Percentiles rank a stretch among this genome's conserved stretches.
phyloP scores from a whole-genome alignment of 805 yeast genomes.

The Kodamaea laetipori region DNA sequence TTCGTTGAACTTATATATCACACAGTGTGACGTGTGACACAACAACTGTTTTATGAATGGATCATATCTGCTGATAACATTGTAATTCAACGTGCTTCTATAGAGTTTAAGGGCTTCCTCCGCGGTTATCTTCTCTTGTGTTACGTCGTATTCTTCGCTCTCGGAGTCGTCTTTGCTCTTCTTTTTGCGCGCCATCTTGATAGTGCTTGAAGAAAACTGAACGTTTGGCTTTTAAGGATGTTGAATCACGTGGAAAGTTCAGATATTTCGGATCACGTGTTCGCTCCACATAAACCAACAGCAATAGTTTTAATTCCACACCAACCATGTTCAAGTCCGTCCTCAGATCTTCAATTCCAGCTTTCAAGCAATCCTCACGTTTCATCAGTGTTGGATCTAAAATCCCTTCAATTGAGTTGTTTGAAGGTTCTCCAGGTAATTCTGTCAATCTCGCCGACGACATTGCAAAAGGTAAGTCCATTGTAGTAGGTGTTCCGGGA shows the following conservation, averaged over 20 bases:
- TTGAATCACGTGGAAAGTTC: neutral
- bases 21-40: slow-evolving; percentile 71
- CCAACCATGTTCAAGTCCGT: slow-evolving; percentile 11
- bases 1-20: slow-evolving; percentile 63
- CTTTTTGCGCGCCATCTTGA: slow-evolving; percentile 13
- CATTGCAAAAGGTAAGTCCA: slow-evolving; percentile 34
- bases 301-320: no score
- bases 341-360: slow-evolving; percentile 8
- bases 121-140: slow-evolving; percentile 45
- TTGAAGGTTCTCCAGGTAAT: slow-evolving; percentile 68
- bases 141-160: slow-evolving; percentile 49
- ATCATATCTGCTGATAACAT: slow-evolving; percentile 77
- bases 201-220: no score
- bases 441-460: slow-evolving; percentile 56
- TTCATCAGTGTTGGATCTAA: slow-evolving; percentile 51
- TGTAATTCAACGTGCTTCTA: slow-evolving; percentile 68
- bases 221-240: neutral
- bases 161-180: slow-evolving; percentile 10
- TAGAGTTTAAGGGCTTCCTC: slow-evolving; percentile 58
- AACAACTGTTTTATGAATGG: slow-evolving; percentile 67
- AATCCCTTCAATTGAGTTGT: slow-evolving; percentile 58
- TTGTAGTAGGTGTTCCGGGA: slow-evolving; percentile 50
- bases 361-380: slow-evolving; percentile 9
- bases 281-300: neutral
- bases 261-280: neutral